Percentiles rank a stretch among this genome's conserved stretches.
phyloP scores from a whole-genome alignment of 2,329 filamentous ascomycete species.

The Scedosporium apiospermum region DNA sequence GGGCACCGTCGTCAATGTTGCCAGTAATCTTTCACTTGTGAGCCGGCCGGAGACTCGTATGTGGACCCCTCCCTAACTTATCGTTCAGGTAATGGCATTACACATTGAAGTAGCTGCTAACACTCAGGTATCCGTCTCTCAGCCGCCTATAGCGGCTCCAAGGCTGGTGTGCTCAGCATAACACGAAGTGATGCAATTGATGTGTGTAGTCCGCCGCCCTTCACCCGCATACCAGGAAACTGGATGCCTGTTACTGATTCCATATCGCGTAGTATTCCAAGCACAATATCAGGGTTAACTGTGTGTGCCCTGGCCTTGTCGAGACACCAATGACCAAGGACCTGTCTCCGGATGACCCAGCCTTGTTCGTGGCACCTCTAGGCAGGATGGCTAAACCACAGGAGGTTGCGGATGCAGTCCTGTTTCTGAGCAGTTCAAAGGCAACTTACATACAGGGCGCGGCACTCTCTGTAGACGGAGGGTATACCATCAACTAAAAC shows the following conservation, averaged over 20 bases:
- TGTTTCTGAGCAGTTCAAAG: constrained; percentile 34
- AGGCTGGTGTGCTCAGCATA: constrained; percentile 34
- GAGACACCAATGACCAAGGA: constrained; percentile 33
- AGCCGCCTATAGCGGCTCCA: constrained; percentile 36
- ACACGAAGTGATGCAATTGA: constrained; percentile 38
- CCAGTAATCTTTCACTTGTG: constrained; percentile 31
- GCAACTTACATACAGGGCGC: constrained; percentile 35
- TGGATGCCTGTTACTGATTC: neutral
- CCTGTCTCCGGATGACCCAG: constrained; percentile 22
- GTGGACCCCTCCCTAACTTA: constrained; percentile 8
- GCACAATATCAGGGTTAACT: constrained; percentile 34
- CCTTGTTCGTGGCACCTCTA: constrained; percentile 25
- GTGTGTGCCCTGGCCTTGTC: constrained; percentile 35
- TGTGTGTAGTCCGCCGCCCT: constrained; percentile 16
- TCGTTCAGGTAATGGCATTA: neutral
- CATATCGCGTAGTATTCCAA: constrained; percentile 27
- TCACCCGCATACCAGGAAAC: neutral
- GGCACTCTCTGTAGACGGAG: constrained; percentile 33
- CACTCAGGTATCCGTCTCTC: neutral
- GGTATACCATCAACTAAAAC: constrained; percentile 11
- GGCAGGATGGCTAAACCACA: constrained; percentile 30
- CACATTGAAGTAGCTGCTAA: neutral
- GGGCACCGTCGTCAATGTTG: constrained; percentile 36
- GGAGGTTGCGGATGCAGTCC: constrained; percentile 34
- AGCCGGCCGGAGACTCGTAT: constrained; percentile 29